Conservation (phyloP, 2,329 filamentous ascomycete species). For the Alternaria arborescens region DNA sequence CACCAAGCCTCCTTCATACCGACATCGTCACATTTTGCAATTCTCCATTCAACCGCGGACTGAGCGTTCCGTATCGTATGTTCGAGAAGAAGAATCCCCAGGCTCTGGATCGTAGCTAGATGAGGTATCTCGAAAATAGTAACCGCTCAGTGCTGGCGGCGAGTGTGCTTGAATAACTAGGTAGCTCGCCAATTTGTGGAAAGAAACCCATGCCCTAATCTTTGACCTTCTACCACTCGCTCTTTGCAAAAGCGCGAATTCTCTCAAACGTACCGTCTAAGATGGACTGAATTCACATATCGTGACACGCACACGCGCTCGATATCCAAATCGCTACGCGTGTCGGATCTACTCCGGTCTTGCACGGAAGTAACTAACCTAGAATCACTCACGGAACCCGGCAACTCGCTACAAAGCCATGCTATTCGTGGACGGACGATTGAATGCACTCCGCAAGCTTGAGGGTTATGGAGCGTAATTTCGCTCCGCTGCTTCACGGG, state of each 20-base stretch:
- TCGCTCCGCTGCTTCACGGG: neutral
- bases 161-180: neutral
- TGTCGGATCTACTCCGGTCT: conserved; percentile 2
- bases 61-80: conserved; percentile 53
- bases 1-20: conserved; percentile 12
- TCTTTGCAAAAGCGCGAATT: neutral
- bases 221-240: neutral
- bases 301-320: neutral
- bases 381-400: neutral
- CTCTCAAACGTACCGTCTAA: neutral
- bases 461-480: neutral
- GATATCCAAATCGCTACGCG: neutral
- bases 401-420: neutral
- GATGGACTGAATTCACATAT: neutral
- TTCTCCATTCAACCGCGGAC: conserved; percentile 54
- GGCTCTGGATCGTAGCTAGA: conserved; percentile 43
- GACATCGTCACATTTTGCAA: conserved; percentile 43
- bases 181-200: neutral
- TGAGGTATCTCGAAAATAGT: conserved; percentile 55
- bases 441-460: neutral
- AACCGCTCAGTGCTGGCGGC: conserved; percentile 53
- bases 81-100: conserved; percentile 42
- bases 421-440: neutral
- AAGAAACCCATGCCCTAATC: neutral
- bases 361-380: neutral